phyloP scores from a whole-genome alignment of 2,329 filamentous ascomycete genomes.

The Pseudogymnoascus sp. region DNA sequence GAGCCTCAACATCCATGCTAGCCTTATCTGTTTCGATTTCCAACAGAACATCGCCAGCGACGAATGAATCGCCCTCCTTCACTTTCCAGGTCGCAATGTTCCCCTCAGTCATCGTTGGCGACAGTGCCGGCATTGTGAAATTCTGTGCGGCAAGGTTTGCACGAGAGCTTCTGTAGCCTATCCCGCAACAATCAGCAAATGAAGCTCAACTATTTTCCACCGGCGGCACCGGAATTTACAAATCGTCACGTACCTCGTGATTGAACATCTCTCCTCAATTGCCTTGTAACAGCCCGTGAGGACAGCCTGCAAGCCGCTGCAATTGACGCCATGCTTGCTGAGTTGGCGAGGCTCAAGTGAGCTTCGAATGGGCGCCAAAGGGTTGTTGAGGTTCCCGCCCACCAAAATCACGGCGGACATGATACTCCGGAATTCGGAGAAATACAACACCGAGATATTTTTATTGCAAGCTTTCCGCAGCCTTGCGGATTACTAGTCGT shows the following conservation, averaged over 20 bases:
- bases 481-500: neutral
- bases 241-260: constrained; percentile 46
- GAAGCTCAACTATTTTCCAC: constrained; percentile 9
- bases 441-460: constrained; percentile 4
- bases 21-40: constrained; percentile 95
- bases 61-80: constrained; percentile 78
- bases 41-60: constrained; percentile 76
- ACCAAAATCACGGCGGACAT: constrained; percentile 5
- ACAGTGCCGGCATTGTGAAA: constrained; percentile 86
- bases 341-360: constrained; percentile 25
- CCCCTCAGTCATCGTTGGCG: constrained; percentile 89
- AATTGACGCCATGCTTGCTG: constrained; percentile 56
- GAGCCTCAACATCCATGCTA: constrained; percentile 89
- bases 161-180: constrained; percentile 59
- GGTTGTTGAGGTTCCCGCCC: constrained; percentile 13
- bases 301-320: constrained; percentile 57
- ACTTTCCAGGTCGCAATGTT: constrained; percentile 81
- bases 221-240: constrained; percentile 2
- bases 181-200: constrained; percentile 15
- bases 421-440: constrained; percentile 6
- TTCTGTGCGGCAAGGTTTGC: constrained; percentile 68
- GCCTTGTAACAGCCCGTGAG: constrained; percentile 49
- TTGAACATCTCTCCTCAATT: constrained; percentile 46
- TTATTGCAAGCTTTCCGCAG: constrained; percentile 1
- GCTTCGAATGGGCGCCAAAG: constrained; percentile 17